Base-by-base conservation (phyloP, 2,329 filamentous ascomycete genomes). In the Colletotrichum sp. region DNA sequence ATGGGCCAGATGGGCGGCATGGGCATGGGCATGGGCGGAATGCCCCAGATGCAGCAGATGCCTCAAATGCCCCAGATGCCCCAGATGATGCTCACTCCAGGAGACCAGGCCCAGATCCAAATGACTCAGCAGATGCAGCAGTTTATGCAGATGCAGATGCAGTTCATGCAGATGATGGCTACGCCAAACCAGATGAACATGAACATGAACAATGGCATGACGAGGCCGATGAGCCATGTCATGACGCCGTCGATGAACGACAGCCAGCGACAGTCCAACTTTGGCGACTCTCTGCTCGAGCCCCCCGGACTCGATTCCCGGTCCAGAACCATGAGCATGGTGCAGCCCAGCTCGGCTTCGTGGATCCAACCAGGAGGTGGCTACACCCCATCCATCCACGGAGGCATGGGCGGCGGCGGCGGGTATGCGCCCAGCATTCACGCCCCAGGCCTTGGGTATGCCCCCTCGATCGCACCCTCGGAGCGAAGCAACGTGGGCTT, bases 71-170 rank as follows among this genome's bases (percentile, higher is more conserved):
- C 34, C 8, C 55, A 67, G 69, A 72, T 73, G 56, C 79, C 78
- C 13, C 87, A 89, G 76, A 88, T 89, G 27, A 84, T 86, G 83
- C 82, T 93, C 60, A 90, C 90, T 18, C 87, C 92, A 4, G 91
- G 90, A 27, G 93, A 95, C 77, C 93, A 94, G 82, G 93, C 93
- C 32, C 94, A 96, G 79, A 89, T 96, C 56, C 93, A 96, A 79
- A 94, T 97, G 89, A 93, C 91, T 8, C 93, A 95, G 81, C 94
- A 96, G 81, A 96, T 96, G 94, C 90, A 91, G 71, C 93, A 95
- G 80, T 96, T 96, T 85, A 96, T 96, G 94, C 94, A 96, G 82
- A 95, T 97, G 93, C 95, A 98, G 83, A 96, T 97, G 94, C 94
- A 97, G 82, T 96, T 96, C 85, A 96, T 97, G 94, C 94, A 96